These are phyloP conservation scores for Anisodus acutangulus DNA, from an alignment of 257 asterid species.

Conservation along the genomic window DNA sequence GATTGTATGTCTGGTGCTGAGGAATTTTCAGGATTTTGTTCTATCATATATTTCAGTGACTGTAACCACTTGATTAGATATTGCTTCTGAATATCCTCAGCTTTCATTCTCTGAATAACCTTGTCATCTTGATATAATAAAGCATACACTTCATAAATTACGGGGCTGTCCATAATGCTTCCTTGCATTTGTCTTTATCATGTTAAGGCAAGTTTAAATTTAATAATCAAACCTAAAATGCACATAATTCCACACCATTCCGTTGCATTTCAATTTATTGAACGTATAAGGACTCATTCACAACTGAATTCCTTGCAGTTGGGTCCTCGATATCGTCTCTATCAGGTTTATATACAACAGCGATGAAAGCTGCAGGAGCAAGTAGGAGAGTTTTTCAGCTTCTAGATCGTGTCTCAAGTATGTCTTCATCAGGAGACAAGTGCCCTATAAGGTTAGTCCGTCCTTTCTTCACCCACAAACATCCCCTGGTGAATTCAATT, in stretches of 20 bases:
- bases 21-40: background rate
- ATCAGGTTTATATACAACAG: conserved; percentile 66
- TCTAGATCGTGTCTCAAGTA: conserved; percentile 67
- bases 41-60: background rate
- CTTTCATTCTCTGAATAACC: background rate
- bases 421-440: conserved; percentile 68
- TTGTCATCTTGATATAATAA: background rate
- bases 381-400: conserved; percentile 87
- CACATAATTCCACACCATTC: background rate
- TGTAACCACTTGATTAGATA: background rate
- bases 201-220: background rate
- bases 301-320: conserved; percentile 52
- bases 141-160: background rate
- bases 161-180: background rate
- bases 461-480: background rate
- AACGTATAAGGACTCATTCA: background rate
- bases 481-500: background rate
- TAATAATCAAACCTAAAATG: background rate
- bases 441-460: conserved; percentile 69
- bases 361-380: conserved; percentile 95
- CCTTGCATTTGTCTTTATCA: background rate
- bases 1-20: background rate
- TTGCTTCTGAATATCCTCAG: background rate
- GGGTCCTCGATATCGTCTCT: conserved; percentile 72
- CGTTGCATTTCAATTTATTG: background rate